A percentile compares a stretch with the other conserved stretches of the same genome.
phyloP scores from a whole-genome alignment of 768 basidiomycete species.

The Suillus subaureus region DNA sequence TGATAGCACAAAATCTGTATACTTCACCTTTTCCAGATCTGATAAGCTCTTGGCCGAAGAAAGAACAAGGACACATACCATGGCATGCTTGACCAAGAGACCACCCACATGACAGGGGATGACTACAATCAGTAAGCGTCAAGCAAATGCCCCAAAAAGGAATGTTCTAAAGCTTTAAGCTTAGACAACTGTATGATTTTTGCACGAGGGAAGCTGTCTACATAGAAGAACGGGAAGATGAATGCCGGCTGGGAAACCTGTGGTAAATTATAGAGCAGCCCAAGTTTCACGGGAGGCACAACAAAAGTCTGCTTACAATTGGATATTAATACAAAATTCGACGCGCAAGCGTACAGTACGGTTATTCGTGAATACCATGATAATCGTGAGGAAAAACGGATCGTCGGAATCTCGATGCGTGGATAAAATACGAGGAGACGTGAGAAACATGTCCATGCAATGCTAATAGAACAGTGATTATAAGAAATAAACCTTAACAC shows the following conservation, averaged over 20 bases:
- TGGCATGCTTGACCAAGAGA: conserved; percentile 4
- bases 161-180: conserved; percentile 18
- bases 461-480: conserved; percentile 4
- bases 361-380: conserved; percentile 12
- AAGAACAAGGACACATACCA: conserved; percentile 28
- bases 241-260: not conserved
- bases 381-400: not conserved
- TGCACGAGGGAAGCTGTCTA: not conserved
- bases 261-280: not conserved
- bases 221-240: not conserved
- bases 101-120: conserved; percentile 9
- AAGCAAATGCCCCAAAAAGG: conserved; percentile 34
- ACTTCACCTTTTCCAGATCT: conserved; percentile 9
- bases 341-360: not conserved
- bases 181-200: not conserved
- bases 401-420: not conserved
- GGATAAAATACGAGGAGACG: not conserved
- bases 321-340: not conserved
- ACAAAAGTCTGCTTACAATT: conserved; percentile 2
- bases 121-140: conserved; percentile 24
- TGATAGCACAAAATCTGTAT: conserved; percentile 5
- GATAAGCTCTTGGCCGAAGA: conserved; percentile 26
- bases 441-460: not conserved
- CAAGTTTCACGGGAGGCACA: not conserved
- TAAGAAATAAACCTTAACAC: conserved; percentile 7